Base-by-base conservation (phyloP, 495 filamentous ascomycete genomes). In the Neurospora sp. region DNA sequence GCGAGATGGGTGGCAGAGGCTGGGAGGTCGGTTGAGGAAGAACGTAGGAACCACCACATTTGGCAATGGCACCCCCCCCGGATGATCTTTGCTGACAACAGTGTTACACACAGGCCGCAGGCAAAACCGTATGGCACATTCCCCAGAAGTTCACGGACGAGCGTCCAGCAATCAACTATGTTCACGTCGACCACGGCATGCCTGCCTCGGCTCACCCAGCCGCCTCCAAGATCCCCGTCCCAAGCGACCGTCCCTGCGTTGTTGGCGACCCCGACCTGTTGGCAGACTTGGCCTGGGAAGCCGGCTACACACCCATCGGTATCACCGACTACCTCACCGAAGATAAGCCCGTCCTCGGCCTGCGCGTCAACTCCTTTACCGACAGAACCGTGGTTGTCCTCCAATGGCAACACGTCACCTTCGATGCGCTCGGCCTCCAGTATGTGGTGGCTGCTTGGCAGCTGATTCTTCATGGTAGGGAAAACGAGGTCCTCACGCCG, bases 91-190 rank as follows among this genome's bases (percentile, higher is more conserved):
- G 42, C 18, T 46, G 42, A 46, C 42, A n/a, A 0, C 0, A 39
- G 53, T 6, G 48, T 44, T 48, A 42, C 44, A 69, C 59, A 22
- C n/a, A 83, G 80, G 72, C 72, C 0, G 68, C 74, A 46, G 79
- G 79, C 37, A 77, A 78, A 27, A 76, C 84, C 2, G 83, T 84
- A 71, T 83, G 83, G 70, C 84, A 86, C 73, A 80, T 86, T 27
- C 84, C 84, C 0, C 44, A 46, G 6, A 10, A 74, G 22, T 86
- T 84, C 75, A 75, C 75, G 7, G 39, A 73, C 5, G 71, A 78
- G 5, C 76, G 81, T 1, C 83, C 81, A 2, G 80, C 75, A 2
- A 74, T 84, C 61, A 75, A 69, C 35, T 85, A 78, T 73, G 75
- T 76, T 22, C 80, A 81, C 40, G 73, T 77, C 31, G 35, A 76